Evolutionary conservation across 2,329 filamentous ascomycete species (phyloP).

Genomic region (Claviceps pazoutovae): DNA sequence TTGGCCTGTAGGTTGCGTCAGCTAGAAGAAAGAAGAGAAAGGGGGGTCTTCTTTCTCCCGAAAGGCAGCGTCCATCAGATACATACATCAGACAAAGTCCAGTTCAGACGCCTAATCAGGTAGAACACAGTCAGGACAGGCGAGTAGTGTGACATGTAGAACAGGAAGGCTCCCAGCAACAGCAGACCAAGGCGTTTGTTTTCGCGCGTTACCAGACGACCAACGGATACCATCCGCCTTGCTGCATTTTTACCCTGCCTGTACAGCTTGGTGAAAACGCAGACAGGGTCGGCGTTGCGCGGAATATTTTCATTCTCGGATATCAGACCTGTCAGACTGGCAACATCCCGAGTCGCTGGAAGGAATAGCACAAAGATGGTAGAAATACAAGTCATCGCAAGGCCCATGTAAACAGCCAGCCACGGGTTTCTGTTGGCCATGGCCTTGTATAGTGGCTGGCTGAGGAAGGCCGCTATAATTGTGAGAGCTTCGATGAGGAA

Average conservation of each 20-base stretch:
- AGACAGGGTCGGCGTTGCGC: background rate
- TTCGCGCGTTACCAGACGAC: background rate
- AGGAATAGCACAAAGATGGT: slow-evolving; percentile 1
- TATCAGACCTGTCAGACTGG: background rate
- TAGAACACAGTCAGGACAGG: background rate
- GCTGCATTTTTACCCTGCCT: background rate
- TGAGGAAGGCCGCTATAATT: background rate
- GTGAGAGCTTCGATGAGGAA: background rate
- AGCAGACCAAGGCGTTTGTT: slow-evolving; percentile 1
- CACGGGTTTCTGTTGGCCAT: background rate
- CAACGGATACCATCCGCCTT: background rate
- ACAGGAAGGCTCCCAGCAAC: background rate
- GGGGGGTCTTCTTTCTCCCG: background rate
- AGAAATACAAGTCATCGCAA: slow-evolving; percentile 1
- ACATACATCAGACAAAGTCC: slow-evolving; percentile 1
- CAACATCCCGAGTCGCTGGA: slow-evolving; percentile 2
- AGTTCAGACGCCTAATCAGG: background rate
- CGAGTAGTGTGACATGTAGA: background rate
- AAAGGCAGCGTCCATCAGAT: too few species aligned
- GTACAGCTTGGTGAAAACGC: background rate
- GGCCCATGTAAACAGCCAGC: slow-evolving; percentile 2
- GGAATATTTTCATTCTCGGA: background rate
- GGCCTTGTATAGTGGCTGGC: background rate
- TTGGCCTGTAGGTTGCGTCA: background rate
- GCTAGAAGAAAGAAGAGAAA: background rate